Percentiles rank a stretch among this genome's conserved stretches.
These are phyloP conservation scores for Falciphora oryzae DNA, from an alignment of 2,329 filamentous ascomycete species.

Conservation along the genomic window DNA sequence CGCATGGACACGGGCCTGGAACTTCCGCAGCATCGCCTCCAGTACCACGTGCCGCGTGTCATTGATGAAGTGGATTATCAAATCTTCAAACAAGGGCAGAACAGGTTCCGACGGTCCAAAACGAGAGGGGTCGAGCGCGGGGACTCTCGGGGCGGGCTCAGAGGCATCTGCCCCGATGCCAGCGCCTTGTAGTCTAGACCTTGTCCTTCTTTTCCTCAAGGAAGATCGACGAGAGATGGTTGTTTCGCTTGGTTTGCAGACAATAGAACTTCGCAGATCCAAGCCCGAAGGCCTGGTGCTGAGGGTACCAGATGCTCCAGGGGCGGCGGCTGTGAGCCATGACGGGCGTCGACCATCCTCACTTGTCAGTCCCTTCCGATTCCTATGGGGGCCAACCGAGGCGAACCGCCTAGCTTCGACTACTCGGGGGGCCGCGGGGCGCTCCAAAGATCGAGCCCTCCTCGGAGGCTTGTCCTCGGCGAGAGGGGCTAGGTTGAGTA, in stretches of 20 bases:
- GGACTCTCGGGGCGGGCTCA: constrained; percentile 10
- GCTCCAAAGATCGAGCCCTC: constrained; percentile 7
- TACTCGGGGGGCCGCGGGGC: not conserved
- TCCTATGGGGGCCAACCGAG: not conserved
- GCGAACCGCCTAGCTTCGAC: not conserved
- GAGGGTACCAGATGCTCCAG: not conserved
- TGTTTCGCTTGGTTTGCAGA: constrained; percentile 24
- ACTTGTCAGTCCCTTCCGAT: not conserved
- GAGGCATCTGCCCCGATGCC: constrained; percentile 35
- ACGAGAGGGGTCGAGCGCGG: not conserved
- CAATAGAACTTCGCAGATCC: constrained; percentile 20
- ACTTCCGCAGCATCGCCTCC: constrained; percentile 40
- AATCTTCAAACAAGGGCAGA: constrained; percentile 48
- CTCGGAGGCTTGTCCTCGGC: not conserved
- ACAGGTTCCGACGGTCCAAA: constrained; percentile 26
- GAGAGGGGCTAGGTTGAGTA: constrained; percentile 4
- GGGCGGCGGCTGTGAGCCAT: constrained; percentile 6
- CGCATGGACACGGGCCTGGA: constrained; percentile 34
- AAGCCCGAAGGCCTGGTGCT: constrained; percentile 6
- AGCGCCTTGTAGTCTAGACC: constrained; percentile 24
- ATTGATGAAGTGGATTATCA: constrained; percentile 49
- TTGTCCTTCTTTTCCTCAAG: constrained; percentile 20
- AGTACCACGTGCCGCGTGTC: constrained; percentile 36
- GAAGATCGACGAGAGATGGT: constrained; percentile 23
- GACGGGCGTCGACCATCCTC: constrained; percentile 8